A percentile compares a stretch with the other conserved stretches of the same genome.
These are phyloP conservation scores for Annulohypoxylon bovei DNA, from an alignment of 495 filamentous ascomycete genomes.

Conservation along the genomic window DNA sequence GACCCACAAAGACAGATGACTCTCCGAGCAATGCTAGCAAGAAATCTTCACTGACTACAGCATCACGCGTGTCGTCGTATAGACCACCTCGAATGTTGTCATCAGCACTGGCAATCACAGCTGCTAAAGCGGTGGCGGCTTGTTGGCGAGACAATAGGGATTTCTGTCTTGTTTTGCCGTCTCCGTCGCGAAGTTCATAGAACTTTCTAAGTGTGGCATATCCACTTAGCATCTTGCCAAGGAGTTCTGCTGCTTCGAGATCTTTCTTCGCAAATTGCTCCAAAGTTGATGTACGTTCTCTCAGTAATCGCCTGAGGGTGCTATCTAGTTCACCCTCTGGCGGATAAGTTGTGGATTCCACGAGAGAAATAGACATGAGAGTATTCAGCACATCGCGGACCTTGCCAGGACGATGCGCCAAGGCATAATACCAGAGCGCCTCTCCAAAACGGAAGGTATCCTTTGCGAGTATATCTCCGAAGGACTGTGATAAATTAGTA, in stretches of 20 bases:
- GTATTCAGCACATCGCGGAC: conserved; percentile 83
- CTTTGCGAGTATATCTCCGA: conserved; percentile 74
- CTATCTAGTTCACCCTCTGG: conserved; percentile 72
- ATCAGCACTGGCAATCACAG: conserved; percentile 81
- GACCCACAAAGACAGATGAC: conserved; percentile 76
- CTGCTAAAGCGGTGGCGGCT: conserved; percentile 76
- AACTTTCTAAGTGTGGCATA: conserved; percentile 89
- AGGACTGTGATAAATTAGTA: conserved; percentile 66
- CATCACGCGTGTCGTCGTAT: conserved; percentile 78
- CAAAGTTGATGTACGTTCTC: conserved; percentile 71
- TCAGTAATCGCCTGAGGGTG: conserved; percentile 70
- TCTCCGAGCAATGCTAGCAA: conserved; percentile 86
- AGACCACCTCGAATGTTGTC: conserved; percentile 90
- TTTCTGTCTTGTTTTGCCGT: conserved; percentile 45
- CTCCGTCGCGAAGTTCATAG: conserved; percentile 84
- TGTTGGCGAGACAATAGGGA: conserved; percentile 65
- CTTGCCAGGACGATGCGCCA: conserved; percentile 76
- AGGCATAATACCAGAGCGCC: conserved; percentile 85
- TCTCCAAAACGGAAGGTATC: conserved; percentile 78
- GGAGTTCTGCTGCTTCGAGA: conserved; percentile 77
- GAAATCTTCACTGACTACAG: conserved; percentile 85
- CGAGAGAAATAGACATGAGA: conserved; percentile 85
- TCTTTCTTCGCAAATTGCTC: conserved; percentile 72
- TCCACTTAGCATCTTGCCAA: conserved; percentile 85
- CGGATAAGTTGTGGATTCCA: conserved; percentile 83